A percentile compares a stretch with the other conserved stretches of the same genome.
Evolutionary conservation across 208 protist species (phyloP).

Genomic region (Porcisia hertigi): DNA sequence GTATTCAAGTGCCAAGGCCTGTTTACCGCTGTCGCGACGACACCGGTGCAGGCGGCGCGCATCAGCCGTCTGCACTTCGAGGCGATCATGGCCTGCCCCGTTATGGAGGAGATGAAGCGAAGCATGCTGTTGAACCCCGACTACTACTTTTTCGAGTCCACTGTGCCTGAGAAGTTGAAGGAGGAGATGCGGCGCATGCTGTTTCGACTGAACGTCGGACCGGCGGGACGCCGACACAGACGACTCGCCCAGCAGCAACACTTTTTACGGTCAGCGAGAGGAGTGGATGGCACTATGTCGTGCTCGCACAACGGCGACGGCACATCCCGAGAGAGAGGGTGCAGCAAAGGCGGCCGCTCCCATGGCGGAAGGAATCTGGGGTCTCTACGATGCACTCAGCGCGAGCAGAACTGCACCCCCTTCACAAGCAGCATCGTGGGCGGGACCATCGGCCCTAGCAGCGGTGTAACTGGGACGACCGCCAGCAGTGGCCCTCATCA

Average conservation of each 20-base stretch:
- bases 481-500: conserved; percentile 5
- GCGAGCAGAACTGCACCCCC: background rate
- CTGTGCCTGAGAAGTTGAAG: conserved; percentile 48
- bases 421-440: background rate
- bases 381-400: background rate
- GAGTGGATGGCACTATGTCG: conserved; percentile 1
- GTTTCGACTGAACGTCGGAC: conserved; percentile 22
- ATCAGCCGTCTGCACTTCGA: conserved; percentile 73
- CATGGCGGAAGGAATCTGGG: background rate
- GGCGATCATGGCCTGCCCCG: conserved; percentile 40
- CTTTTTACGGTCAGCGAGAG: background rate
- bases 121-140: conserved; percentile 40
- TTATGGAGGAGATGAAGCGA: conserved; percentile 54
- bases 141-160: conserved; percentile 56
- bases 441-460: background rate
- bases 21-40: conserved; percentile 44
- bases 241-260: conserved; percentile 12
- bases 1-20: conserved; percentile 58
- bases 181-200: conserved; percentile 43
- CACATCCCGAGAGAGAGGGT: background rate
- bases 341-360: background rate
- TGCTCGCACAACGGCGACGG: background rate
- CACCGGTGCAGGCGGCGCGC: conserved; percentile 50
- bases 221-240: background rate
- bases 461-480: background rate